These are phyloP conservation scores for Pyrenophora seminiperda DNA, from an alignment of 2,329 filamentous ascomycete species.

Conservation along the genomic window DNA sequence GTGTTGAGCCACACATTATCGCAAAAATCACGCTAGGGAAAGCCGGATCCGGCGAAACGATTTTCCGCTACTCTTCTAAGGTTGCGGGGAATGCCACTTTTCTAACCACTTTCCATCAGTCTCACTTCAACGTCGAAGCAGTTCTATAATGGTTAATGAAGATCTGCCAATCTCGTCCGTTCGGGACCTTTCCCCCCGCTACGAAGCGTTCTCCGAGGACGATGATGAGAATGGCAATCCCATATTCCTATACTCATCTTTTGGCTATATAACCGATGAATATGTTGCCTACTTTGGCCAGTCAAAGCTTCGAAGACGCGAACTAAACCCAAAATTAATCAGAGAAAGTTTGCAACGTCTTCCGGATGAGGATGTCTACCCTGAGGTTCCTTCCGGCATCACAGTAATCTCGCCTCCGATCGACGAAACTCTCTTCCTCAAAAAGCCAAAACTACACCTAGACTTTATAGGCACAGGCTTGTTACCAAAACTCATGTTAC, in stretches of 20 bases:
- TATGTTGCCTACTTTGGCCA: too few species aligned
- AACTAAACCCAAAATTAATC: conserved; percentile 1
- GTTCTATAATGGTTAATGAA: neutral
- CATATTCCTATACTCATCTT: conserved; percentile 21
- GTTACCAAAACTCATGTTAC: conserved; percentile 18
- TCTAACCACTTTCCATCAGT: neutral
- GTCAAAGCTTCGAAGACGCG: conserved; percentile 10
- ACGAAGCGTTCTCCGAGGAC: conserved; percentile 20
- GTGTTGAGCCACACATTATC: too few species aligned
- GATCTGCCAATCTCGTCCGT: neutral
- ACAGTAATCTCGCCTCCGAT: conserved; percentile 9
- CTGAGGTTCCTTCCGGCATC: conserved; percentile 16
- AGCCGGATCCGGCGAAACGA: neutral
- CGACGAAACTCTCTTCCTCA: conserved; percentile 13
- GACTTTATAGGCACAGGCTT: conserved; percentile 10
- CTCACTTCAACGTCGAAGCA: neutral
- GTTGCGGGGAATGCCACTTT: neutral
- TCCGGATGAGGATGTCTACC: conserved; percentile 21
- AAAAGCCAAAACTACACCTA: conserved; percentile 19
- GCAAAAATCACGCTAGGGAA: too few species aligned
- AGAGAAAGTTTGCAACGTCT: conserved; percentile 16
- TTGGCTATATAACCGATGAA: too few species aligned
- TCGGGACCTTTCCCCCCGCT: conserved; percentile 18
- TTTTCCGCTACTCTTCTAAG: neutral
- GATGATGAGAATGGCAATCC: conserved; percentile 20